Evolutionary conservation across 129 eudicot genomes (phyloP).

Genomic region (Lonicera japonica): DNA sequence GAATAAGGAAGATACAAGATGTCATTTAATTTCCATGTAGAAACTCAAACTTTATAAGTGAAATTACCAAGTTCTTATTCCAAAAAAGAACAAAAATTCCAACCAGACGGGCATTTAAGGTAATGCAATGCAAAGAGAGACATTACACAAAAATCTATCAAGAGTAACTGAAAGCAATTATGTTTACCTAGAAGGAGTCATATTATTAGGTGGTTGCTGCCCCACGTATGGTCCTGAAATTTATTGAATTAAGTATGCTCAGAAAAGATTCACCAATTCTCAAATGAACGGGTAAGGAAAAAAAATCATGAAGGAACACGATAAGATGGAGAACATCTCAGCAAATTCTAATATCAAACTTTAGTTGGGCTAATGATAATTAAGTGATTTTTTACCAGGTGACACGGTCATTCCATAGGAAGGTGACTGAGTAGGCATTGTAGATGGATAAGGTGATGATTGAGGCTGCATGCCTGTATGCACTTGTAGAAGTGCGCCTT

Average conservation of each 20-base stretch:
- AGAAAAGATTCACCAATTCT: not conserved
- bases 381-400: too few relatives aligned
- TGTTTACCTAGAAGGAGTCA: conserved; percentile 25
- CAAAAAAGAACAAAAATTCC: not conserved
- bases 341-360: too few relatives aligned
- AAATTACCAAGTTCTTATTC: too few relatives aligned
- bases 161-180: not conserved
- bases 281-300: too few relatives aligned
- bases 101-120: not conserved
- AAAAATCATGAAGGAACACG: too few relatives aligned
- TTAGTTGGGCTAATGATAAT: too few relatives aligned
- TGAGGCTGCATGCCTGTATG: conserved; percentile 19
- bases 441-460: conserved; percentile 4
- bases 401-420: too few relatives aligned
- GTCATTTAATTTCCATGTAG: not conserved
- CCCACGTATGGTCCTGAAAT: conserved; percentile 33
- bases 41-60: too few relatives aligned
- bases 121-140: not conserved
- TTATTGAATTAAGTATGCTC: not conserved
- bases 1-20: too few relatives aligned
- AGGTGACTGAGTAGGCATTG: too few relatives aligned
- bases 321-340: too few relatives aligned
- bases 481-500: conserved; percentile 35
- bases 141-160: not conserved
- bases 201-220: conserved; percentile 22